Evolutionary conservation across 495 filamentous ascomycete species (phyloP).

Genomic region (Entonaema liquescens): DNA sequence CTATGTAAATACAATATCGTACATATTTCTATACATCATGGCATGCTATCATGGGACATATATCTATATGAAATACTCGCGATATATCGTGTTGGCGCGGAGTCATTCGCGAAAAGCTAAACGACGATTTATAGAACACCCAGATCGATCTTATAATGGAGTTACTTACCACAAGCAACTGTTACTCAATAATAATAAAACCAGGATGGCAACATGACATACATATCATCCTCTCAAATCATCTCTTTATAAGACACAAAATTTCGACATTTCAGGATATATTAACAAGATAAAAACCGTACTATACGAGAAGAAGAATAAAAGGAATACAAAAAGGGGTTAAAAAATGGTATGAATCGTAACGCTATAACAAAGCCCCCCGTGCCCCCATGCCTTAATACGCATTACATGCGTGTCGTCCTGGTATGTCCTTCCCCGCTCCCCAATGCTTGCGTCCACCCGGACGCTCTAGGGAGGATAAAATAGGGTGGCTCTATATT

Average conservation of each 20-base stretch:
- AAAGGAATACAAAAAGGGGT: not conserved
- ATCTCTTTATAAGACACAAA: not conserved
- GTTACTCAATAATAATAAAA: too few species aligned
- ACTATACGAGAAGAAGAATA: not conserved
- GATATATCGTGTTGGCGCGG: too few species aligned
- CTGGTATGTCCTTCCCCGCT: not conserved
- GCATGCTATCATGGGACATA: too few species aligned
- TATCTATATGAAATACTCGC: too few species aligned
- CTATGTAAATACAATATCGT: too few species aligned
- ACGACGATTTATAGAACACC: too few species aligned
- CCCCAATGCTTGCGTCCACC: not conserved
- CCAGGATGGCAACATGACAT: not conserved
- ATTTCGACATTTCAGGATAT: not conserved
- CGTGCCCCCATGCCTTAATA: not conserved
- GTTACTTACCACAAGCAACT: too few species aligned
- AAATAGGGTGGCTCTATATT: not conserved
- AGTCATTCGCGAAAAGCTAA: too few species aligned
- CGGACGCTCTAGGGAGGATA: not conserved
- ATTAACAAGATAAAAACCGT: slow-evolving; percentile 1
- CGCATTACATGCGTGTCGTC: not conserved
- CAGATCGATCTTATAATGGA: too few species aligned
- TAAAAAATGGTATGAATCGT: not conserved
- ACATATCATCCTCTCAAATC: not conserved
- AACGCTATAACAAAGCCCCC: not conserved
- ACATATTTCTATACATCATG: too few species aligned